Evolutionary conservation across 179 eudicot species (phyloP).

Genomic region (Nepenthes alata): DNA sequence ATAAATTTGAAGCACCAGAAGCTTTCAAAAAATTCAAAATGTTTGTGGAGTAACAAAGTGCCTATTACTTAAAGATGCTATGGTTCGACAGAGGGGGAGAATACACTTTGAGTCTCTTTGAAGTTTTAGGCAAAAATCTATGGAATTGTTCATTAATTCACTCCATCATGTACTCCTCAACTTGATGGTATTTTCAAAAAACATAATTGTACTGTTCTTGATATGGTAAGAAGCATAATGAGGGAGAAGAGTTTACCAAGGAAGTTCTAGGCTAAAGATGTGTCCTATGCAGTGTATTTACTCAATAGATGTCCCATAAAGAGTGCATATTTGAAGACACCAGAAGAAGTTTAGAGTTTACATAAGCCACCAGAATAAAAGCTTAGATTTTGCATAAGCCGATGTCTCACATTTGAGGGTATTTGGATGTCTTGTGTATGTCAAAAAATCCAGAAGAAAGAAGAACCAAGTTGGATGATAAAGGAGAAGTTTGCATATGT

Average conservation of each 20-base stretch:
- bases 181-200: neutral
- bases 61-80: slow-evolving; percentile 1
- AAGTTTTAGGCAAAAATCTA: neutral
- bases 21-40: too few relatives aligned
- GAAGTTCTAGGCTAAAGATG: neutral
- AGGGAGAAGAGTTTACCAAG: neutral
- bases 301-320: neutral
- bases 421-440: neutral
- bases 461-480: neutral
- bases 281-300: neutral
- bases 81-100: neutral
- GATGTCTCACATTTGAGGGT: neutral
- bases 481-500: neutral
- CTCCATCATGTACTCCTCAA: neutral
- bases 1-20: too few relatives aligned
- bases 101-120: neutral
- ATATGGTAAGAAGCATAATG: neutral
- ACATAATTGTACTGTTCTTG: neutral
- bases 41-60: slow-evolving; percentile 3
- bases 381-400: too few relatives aligned
- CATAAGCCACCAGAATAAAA: neutral
- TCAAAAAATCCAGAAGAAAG: neutral
- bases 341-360: neutral
- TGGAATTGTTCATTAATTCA: neutral
- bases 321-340: neutral